These are phyloP conservation scores for Teunomyces panamensis DNA, from an alignment of 805 yeast genomes.

Conservation along the genomic window DNA sequence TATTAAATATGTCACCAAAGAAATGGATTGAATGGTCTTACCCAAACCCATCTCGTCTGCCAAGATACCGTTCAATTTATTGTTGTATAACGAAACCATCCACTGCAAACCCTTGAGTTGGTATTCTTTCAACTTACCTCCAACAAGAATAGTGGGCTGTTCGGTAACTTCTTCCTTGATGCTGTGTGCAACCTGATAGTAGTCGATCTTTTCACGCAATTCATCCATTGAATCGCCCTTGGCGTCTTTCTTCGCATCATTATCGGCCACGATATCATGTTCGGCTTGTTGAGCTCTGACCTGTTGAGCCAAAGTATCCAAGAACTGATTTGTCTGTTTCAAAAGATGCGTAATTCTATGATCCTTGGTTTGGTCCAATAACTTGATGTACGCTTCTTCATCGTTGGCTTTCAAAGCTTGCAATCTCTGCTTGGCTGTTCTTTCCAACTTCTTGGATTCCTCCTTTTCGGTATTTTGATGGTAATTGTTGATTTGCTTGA, in stretches of 20 bases:
- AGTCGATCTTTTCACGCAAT: constrained; percentile 65
- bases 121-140: constrained; percentile 78
- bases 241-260: constrained; percentile 27
- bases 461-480: constrained; percentile 67
- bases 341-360: constrained; percentile 81
- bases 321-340: constrained; percentile 74
- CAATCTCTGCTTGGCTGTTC: constrained; percentile 83
- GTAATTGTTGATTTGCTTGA: constrained; percentile 41
- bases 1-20: constrained; percentile 65
- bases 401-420: constrained; percentile 85
- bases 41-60: constrained; percentile 73
- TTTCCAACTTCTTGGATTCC: constrained; percentile 70
- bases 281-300: constrained; percentile 74
- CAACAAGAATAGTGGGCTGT: constrained; percentile 70
- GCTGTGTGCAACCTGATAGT: constrained; percentile 79
- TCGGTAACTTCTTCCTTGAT: constrained; percentile 61
- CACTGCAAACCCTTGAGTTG: constrained; percentile 64
- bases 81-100: constrained; percentile 64
- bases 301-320: constrained; percentile 75
- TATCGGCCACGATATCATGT: constrained; percentile 32
- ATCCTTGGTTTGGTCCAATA: constrained; percentile 83
- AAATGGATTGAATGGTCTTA: constrained; percentile 73
- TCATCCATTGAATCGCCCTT: constrained; percentile 46
- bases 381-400: constrained; percentile 82
- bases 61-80: constrained; percentile 59